These are phyloP conservation scores for Hansenula sp. DNA, from an alignment of 1,139 yeast species.

Conservation along the genomic window DNA sequence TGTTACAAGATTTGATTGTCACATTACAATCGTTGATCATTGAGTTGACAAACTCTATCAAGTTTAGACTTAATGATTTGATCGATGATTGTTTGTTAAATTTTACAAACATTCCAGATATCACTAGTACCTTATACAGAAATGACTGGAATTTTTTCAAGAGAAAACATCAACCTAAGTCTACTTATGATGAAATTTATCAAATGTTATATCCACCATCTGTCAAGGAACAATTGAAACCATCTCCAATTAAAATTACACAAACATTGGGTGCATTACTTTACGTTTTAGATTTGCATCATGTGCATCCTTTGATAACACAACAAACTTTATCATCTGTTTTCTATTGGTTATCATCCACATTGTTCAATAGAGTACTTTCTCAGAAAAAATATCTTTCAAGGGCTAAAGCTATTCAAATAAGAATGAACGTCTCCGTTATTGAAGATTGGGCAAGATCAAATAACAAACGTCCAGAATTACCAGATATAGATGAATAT, in stretches of 20 bases:
- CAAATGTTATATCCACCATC: constrained; percentile 72
- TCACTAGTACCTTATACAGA: constrained; percentile 45
- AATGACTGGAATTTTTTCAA: constrained; percentile 76
- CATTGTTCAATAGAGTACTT: constrained; percentile 69
- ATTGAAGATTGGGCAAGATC: constrained; percentile 91
- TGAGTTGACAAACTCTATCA: constrained; percentile 60
- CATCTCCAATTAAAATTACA: constrained; percentile 82
- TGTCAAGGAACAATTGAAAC: constrained; percentile 61
- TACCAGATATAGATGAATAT: constrained; percentile 35
- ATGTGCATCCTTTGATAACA: constrained; percentile 69
- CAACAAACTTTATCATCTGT: constrained; percentile 78
- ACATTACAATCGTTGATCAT: constrained; percentile 58
- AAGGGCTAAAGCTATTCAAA: constrained; percentile 83
- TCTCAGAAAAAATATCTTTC: constrained; percentile 58
- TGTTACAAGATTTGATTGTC: constrained; percentile 57
- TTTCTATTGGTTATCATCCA: constrained; percentile 70
- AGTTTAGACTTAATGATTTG: constrained; percentile 50
- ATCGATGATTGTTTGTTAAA: constrained; percentile 62
- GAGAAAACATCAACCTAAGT: constrained; percentile 34
- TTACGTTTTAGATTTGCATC: constrained; percentile 78
- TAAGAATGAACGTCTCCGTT: constrained; percentile 77
- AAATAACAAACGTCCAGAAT: constrained; percentile 59
- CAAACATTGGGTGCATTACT: constrained; percentile 87
- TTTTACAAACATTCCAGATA: constrained; percentile 63
- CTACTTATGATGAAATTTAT: constrained; percentile 61